These are phyloP conservation scores for Chloranthus sessilifolius DNA, from an alignment of 164 flowering plant genomes.

Conservation along the genomic window DNA sequence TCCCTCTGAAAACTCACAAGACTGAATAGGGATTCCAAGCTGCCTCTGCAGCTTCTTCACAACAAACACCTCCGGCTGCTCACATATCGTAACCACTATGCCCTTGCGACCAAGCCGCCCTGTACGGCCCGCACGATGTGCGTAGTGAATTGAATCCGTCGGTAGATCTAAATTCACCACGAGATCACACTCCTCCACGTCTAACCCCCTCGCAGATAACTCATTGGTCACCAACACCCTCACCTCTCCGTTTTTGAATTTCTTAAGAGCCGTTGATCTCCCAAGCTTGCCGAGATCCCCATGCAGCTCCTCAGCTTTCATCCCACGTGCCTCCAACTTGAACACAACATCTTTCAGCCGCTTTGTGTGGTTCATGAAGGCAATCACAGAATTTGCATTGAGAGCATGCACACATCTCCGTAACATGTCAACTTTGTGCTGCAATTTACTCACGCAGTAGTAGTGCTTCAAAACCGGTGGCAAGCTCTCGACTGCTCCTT, in stretches of 20 bases:
- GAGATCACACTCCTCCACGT: slow-evolving; percentile 89
- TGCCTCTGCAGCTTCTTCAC: slow-evolving; percentile 82
- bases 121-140: slow-evolving; percentile 93
- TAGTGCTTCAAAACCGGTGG: slow-evolving; percentile 81
- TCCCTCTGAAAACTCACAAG: slow-evolving; percentile 82
- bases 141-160: slow-evolving; percentile 84
- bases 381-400: slow-evolving; percentile 83
- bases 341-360: slow-evolving; percentile 88
- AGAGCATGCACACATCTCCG: slow-evolving; percentile 91
- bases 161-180: slow-evolving; percentile 91
- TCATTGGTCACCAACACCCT: slow-evolving; percentile 95
- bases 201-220: slow-evolving; percentile 95
- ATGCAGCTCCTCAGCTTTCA: slow-evolving; percentile 81
- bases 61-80: slow-evolving; percentile 82
- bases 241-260: slow-evolving; percentile 75
- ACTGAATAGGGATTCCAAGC: slow-evolving; percentile 53
- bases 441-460: slow-evolving; percentile 59
- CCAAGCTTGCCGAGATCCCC: slow-evolving; percentile 93
- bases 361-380: slow-evolving; percentile 84
- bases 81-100: slow-evolving; percentile 77
- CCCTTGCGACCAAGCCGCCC: slow-evolving; percentile 92
- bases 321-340: slow-evolving; percentile 91
- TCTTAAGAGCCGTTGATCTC: slow-evolving; percentile 73
- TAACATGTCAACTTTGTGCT: slow-evolving; percentile 88
- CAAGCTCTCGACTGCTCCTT: slow-evolving; percentile 52